phyloP scores from a whole-genome alignment of 495 filamentous ascomycete species.

The Neurospora sp. region DNA sequence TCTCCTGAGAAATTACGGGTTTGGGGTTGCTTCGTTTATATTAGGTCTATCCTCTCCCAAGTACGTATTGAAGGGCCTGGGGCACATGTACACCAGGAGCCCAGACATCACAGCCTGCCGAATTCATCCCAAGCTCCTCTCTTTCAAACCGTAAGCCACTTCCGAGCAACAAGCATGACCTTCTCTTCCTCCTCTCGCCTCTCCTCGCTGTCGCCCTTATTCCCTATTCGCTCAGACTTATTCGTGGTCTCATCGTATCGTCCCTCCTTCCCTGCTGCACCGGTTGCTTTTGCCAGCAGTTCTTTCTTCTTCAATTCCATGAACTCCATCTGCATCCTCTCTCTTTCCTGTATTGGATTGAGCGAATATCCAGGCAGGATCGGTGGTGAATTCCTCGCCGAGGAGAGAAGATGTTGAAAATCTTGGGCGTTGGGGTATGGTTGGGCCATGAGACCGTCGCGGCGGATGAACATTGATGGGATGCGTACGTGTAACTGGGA shows the following conservation, averaged over 20 bases:
- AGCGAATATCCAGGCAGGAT: conserved; percentile 14
- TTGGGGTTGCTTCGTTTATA: neutral
- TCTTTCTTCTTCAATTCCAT: conserved; percentile 25
- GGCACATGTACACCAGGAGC: neutral
- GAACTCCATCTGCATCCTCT: conserved; percentile 28
- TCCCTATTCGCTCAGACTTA: conserved; percentile 10
- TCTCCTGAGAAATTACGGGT: neutral
- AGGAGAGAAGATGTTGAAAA: conserved; percentile 21
- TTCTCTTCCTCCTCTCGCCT: neutral
- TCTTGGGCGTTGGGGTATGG: conserved; percentile 22
- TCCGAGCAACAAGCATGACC: conserved; percentile 2
- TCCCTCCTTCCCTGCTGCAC: conserved; percentile 5
- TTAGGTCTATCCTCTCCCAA: neutral
- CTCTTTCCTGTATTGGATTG: conserved; percentile 29
- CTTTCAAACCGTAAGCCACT: conserved; percentile 5
- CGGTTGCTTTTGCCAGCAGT: conserved; percentile 26
- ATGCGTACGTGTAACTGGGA: conserved; percentile 35
- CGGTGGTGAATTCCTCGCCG: conserved; percentile 8
- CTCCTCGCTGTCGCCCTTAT: neutral
- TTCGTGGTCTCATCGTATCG: conserved; percentile 17
- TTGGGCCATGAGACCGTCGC: conserved; percentile 30
- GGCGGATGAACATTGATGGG: conserved; percentile 43
- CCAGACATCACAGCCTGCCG: neutral
- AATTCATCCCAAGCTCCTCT: neutral
- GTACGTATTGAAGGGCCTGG: neutral